Conservation (phyloP, 1,284 basidiomycete species). For the Farysia itapuensis region DNA sequence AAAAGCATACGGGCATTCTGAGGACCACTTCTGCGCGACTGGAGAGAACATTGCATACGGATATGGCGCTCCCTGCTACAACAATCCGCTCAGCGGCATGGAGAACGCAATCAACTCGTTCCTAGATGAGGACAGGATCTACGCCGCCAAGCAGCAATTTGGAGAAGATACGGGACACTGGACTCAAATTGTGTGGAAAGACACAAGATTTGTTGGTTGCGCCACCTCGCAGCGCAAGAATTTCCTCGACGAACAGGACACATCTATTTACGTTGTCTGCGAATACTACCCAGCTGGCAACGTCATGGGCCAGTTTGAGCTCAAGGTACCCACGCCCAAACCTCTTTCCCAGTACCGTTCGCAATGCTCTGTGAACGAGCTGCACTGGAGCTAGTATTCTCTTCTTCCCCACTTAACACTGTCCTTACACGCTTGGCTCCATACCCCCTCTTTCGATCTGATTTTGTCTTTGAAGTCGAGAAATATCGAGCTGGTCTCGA, state of each 20-base stretch:
- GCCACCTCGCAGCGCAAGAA: constrained; percentile 19
- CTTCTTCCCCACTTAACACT: too few relatives aligned
- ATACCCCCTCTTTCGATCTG: too few relatives aligned
- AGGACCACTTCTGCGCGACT: constrained; percentile 26
- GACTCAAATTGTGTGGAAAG: constrained; percentile 28
- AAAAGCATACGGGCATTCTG: constrained; percentile 37
- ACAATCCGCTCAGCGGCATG: constrained; percentile 17
- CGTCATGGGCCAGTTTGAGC: constrained; percentile 8
- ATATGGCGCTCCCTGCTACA: constrained; percentile 26
- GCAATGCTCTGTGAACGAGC: constrained; percentile 26
- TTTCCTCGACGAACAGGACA: constrained; percentile 3
- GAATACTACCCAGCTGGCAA: constrained; percentile 36
- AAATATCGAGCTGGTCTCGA: too few relatives aligned
- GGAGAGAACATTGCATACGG: constrained; percentile 39
- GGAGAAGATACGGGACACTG: constrained; percentile 17
- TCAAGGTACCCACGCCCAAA: constrained; percentile 7
- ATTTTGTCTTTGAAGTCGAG: too few relatives aligned
- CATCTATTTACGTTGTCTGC: constrained; percentile 28
- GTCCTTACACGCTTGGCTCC: too few relatives aligned
- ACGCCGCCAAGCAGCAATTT: constrained; percentile 5
- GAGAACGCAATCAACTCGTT: constrained; percentile 28
- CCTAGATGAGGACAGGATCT: constrained; percentile 37
- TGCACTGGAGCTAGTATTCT: constrained; percentile 19
- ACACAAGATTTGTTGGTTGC: constrained; percentile 18
- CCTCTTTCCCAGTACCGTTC: constrained; percentile 17